Percentiles rank a stretch among this genome's conserved stretches.
These are phyloP conservation scores for Coriolopsis trogii DNA, from an alignment of 1,284 basidiomycete genomes.

Conservation along the genomic window DNA sequence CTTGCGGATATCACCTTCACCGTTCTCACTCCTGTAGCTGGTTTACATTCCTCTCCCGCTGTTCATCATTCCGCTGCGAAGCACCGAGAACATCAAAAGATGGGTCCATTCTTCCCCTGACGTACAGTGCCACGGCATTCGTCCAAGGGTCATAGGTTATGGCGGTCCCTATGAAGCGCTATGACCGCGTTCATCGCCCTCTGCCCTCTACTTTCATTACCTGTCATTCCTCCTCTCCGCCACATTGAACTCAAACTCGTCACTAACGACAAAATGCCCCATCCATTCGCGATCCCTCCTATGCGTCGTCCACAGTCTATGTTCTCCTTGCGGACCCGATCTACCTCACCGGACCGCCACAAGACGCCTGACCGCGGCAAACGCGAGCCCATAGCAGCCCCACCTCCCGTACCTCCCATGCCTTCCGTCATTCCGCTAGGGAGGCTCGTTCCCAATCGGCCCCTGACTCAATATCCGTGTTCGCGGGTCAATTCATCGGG, in stretches of 20 bases:
- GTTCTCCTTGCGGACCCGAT: constrained; percentile 4
- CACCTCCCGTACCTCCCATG: constrained; percentile 3
- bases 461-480: not conserved
- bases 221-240: not conserved
- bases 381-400: not conserved
- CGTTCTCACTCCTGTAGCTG: not conserved
- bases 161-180: too few relatives aligned
- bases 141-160: too few relatives aligned
- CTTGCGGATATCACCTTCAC: not conserved
- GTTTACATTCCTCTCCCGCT: not conserved
- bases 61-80: constrained; percentile 9
- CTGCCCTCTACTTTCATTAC: not conserved
- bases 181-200: not conserved
- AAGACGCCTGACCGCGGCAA: constrained; percentile 2
- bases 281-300: constrained; percentile 23
- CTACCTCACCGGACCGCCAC: constrained; percentile 4
- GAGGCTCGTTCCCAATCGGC: not conserved
- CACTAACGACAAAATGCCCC: constrained; percentile 15
- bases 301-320: constrained; percentile 11
- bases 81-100: constrained; percentile 12
- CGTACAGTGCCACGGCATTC: not conserved
- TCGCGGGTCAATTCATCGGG: constrained; percentile 1
- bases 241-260: not conserved
- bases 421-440: constrained; percentile 3
- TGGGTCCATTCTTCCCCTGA: constrained; percentile 4